A percentile compares a stretch with the other conserved stretches of the same genome.
Conservation (phyloP, 305 asterid species). For the Fraxinus ornus region DNA sequence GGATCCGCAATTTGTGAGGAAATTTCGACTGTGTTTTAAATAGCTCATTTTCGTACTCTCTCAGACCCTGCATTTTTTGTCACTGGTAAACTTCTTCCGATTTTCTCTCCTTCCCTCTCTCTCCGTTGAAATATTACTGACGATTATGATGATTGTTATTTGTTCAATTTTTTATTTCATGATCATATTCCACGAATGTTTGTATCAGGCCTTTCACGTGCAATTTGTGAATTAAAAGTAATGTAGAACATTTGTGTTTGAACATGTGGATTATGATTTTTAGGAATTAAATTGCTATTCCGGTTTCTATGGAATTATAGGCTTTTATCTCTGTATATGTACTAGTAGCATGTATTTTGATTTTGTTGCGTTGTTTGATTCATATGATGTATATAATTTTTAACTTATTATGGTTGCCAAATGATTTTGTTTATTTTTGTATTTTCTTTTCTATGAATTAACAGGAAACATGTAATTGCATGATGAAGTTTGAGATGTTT, state of each 20-base stretch:
- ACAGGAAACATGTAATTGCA: neutral
- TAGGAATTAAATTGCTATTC: neutral
- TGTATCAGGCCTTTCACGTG: neutral
- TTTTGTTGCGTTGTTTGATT: neutral
- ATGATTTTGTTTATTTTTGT: neutral
- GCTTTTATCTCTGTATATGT: neutral
- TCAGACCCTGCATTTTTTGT: slow-evolving; percentile 35
- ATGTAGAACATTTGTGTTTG: neutral
- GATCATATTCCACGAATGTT: neutral
- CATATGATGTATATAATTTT: neutral
- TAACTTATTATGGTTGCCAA: neutral
- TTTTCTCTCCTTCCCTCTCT: neutral
- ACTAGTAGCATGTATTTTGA: neutral
- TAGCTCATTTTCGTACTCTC: slow-evolving; percentile 10
- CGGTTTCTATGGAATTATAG: neutral
- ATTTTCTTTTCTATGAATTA: neutral
- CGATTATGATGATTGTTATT: neutral
- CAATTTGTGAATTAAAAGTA: neutral
- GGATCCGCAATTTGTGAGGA: slow-evolving; percentile 26
- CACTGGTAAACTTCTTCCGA: slow-evolving; percentile 25
- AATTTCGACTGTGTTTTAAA: slow-evolving; percentile 14
- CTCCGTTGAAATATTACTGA: neutral
- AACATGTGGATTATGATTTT: neutral
- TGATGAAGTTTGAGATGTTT: neutral
- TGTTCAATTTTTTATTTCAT: neutral